These are phyloP conservation scores for Phyllosticta capitalensis DNA, from an alignment of 2,329 filamentous ascomycete species.

Conservation along the genomic window DNA sequence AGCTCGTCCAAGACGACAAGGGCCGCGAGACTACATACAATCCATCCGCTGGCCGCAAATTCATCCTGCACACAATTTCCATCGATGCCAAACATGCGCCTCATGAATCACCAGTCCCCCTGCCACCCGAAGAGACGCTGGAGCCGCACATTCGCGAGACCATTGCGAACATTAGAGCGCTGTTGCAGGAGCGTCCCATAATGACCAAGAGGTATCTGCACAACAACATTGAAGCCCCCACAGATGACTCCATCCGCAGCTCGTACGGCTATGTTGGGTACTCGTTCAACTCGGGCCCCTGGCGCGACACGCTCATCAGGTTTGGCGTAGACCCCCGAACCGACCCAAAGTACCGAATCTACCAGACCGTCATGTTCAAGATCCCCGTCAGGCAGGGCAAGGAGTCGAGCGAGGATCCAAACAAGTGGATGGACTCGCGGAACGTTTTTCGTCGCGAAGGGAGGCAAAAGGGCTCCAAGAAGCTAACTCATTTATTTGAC, in stretches of 20 bases:
- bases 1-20: constrained; percentile 46
- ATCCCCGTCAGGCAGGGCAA: constrained; percentile 29
- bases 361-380: constrained; percentile 86
- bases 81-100: constrained; percentile 56
- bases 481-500: constrained; percentile 67
- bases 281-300: constrained; percentile 86
- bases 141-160: constrained; percentile 54
- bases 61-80: constrained; percentile 48
- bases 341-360: constrained; percentile 66
- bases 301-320: constrained; percentile 75
- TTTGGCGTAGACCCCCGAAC: constrained; percentile 80
- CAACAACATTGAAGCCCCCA: constrained; percentile 55
- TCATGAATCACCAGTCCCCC: constrained; percentile 47
- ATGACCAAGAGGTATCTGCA: constrained; percentile 77
- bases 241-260: constrained; percentile 53
- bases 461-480: constrained; percentile 6
- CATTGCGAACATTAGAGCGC: constrained; percentile 52
- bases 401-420: constrained; percentile 6
- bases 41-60: constrained; percentile 39
- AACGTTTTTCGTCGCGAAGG: constrained; percentile 4
- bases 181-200: constrained; percentile 67
- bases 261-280: constrained; percentile 80
- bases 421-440: constrained; percentile 16
- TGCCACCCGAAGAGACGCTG: constrained; percentile 39
- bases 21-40: constrained; percentile 36